Evolutionary conservation across 805 yeast species (phyloP).

Genomic region (Nakazawaea populi): DNA sequence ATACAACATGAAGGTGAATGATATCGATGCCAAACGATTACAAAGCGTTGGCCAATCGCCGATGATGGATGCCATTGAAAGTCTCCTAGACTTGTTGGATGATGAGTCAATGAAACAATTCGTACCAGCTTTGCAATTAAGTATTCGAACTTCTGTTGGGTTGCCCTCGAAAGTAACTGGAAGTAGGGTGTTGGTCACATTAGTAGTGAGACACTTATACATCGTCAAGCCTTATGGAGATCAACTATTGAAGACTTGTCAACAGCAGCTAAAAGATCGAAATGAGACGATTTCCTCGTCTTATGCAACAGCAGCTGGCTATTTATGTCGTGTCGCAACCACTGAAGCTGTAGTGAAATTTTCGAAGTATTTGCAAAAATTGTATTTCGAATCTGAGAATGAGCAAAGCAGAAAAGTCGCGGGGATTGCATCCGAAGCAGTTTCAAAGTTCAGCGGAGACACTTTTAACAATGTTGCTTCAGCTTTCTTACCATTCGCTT

Average conservation of each 20-base stretch:
- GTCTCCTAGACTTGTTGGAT: conserved; percentile 53
- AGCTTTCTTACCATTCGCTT: conserved; percentile 72
- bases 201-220: conserved; percentile 50
- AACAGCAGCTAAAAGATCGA: conserved; percentile 56
- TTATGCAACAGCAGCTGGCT: conserved; percentile 77
- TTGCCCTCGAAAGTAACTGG: conserved; percentile 89
- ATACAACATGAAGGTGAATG: conserved; percentile 64
- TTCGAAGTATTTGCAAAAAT: conserved; percentile 39
- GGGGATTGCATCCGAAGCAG: conserved; percentile 57
- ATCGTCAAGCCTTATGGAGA: conserved; percentile 50
- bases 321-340: conserved; percentile 59
- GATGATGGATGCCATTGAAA: conserved; percentile 80
- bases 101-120: conserved; percentile 42
- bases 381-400: conserved; percentile 51
- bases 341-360: conserved; percentile 47
- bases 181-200: conserved; percentile 60
- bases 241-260: conserved; percentile 51
- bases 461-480: conserved; percentile 55
- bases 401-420: conserved; percentile 45
- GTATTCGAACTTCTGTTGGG: conserved; percentile 72
- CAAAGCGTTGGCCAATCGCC: conserved; percentile 78
- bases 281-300: conserved; percentile 70
- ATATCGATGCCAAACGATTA: conserved; percentile 72
- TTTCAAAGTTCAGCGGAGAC: conserved; percentile 64
- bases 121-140: conserved; percentile 42